Evolutionary conservation across 2,329 filamentous ascomycete species (phyloP), one percentile per base, ranked within the genome.

Genomic region (Trichoderma atrobrunneum): DNA sequence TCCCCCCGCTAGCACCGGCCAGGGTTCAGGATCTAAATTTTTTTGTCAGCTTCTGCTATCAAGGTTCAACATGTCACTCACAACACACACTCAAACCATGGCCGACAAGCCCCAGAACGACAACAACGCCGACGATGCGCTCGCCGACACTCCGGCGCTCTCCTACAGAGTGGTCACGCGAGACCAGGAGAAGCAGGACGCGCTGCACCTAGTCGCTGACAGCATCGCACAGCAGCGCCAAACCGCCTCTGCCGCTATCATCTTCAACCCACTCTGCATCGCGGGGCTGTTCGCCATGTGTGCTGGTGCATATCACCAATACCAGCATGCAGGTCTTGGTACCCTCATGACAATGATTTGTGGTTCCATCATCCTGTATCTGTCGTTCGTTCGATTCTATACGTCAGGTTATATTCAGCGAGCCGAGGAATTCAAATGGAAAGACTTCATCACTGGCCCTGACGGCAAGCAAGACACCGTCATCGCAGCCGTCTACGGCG

Each of bases 151-250:
- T 51, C 90, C 90, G 7, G 86, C 89, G 12, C 87, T 94, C 72
- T 86, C 86, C 48, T 89, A 92, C 66, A 87, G 87, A 74, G 78
- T 86, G 60, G 81, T 90, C 57, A 84, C 84, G 51, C 76, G 77
- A 54, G 82, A 88, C 61, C 78, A 83, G 59, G 91, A 94, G 78
- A 89, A 90, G 78, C 83, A 89, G 74, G 86, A 89, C 71, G 91
- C 91, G 14, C 85, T 97, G 70, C 88, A 88, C 73, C 87, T 97
- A 21, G 86, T 97, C 61, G 90, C 93, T 68, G 93, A 96, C 82
- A 93, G 91, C 75, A 89, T 97, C 71, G 92, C 93, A 30, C 92
- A 97, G 79, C 93, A 96, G 82, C 90, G 92, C 68, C 91, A 94
- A 79, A 81, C 87, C 5, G 90, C 92, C 8, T 88, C 90, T 16